Base-by-base conservation (phyloP, 331 rosid species). In the Saraca asoca region DNA sequence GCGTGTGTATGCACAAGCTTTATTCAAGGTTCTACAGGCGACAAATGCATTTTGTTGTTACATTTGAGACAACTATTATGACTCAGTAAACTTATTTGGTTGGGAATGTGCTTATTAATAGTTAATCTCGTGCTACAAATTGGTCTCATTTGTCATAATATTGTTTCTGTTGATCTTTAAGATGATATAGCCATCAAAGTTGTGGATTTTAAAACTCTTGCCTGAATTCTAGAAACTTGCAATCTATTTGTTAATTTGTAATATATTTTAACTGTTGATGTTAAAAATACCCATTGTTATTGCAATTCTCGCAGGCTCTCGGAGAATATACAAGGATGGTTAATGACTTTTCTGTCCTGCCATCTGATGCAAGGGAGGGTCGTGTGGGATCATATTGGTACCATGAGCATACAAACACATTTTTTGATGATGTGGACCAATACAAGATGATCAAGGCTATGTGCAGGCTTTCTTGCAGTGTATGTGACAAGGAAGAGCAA, bases 391-490 rank as follows among this genome's bases (percentile, higher is more conserved):
- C 83, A 5, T 90, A 81, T 69, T 94, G 96, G 95, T 88, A 85
- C 76, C 99, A 94, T 16, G 99, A 90, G 78, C 95, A 85, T 75
- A 88, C 92, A 15, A 91, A 90, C 45, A 62, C 88, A 2, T 83
- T 78, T 75, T 94, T 94, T 12, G 99, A 90, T 74, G 97, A 94
- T 19, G 72, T 69, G 58, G 99, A 94, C 72, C 97, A 94, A 53
- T 94, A 90, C 83, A 90, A 83, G 89, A 94, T 94, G 96, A 88
- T 90, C 85, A 94, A 90, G 83, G 99, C 99, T 31, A 90, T 88
- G 99, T 94, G 99, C 74, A 88, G 86, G 85, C 95, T 94, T 71
- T 88, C 96, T 0, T 94, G 99, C 74, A 88, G 83, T 54, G 85
- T 71, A 17, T 94, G 99, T 66, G 99, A 94, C 74, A 94, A 85